Evolutionary conservation across 352 stramenopile genomes (phyloP), one percentile per base, ranked within the genome.

Genomic region (Thalassiosira mediterranea): DNA sequence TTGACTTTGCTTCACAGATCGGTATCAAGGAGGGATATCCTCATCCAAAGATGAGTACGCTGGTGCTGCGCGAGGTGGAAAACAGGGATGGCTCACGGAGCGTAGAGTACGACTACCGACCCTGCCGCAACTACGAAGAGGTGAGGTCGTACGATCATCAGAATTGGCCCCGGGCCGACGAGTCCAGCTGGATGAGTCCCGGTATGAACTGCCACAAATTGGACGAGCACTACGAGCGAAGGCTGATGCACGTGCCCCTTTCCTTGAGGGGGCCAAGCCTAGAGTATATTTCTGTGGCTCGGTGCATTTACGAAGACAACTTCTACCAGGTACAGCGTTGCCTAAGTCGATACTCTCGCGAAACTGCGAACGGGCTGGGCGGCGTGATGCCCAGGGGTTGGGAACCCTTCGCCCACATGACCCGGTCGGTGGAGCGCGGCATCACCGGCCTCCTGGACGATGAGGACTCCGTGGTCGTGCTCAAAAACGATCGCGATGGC

Each of bases 1-100:
- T 60, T 1, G 69, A 78, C 26, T 78, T 78, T 29, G 69, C 69
- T 4, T 57, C 69, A 42, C 51, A 78, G 17, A 62, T 71, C 2
- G 71, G 71, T 54, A 19, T 60, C 2, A 26, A 40, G 7, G n/a
- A 66, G 15, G 67, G 67, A 52, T 78, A 72, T 42, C 44, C 42
- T 15, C 69, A 78, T 72, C 69, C 69, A 13, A 78, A 72, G 40
- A 66, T 78, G 31, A 17, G 40, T 25, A 72, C 69, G 4, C 31
- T 78, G 3, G 37, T 53, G 1, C 26, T 79, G 13, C 42, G 48
- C 2, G 25, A 47, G 32, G 54, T 63, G 0, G 52, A 65, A 21
- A 49, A 53, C 0, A 56, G 8, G 10, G n/a, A n/a, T n/a, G n/a
- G n/a, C n/a, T n/a, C n/a, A n/a, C n/a, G n/a, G 34, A 17, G 19